phyloP scores from a whole-genome alignment of 139 green algal genomes.

The Nannochloris sp. region DNA sequence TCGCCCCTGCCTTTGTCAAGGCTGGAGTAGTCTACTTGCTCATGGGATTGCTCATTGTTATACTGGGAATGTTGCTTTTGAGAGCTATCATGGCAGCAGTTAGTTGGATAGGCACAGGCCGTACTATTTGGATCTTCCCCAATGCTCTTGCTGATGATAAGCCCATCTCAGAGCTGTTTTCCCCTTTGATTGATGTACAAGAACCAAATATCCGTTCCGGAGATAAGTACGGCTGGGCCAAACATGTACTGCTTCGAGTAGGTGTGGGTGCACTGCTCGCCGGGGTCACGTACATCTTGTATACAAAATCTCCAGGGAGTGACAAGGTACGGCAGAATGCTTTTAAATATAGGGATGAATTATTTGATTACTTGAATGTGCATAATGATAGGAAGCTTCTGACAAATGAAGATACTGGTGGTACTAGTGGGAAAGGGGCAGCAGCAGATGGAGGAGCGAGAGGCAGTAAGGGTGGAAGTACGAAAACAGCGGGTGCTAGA shows the following conservation, averaged over 20 bases:
- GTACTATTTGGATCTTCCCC: constrained; percentile 74
- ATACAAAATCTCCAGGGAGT: constrained; percentile 27
- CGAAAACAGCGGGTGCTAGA: too few relatives aligned
- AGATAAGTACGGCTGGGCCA: background rate
- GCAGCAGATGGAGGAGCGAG: too few relatives aligned
- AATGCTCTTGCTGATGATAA: constrained; percentile 71
- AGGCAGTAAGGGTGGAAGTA: too few relatives aligned
- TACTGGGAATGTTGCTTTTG: constrained; percentile 41
- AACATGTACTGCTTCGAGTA: constrained; percentile 4
- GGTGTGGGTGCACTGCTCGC: background rate
- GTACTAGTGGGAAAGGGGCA: background rate
- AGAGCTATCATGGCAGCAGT: constrained; percentile 32
- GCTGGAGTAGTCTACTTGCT: constrained; percentile 60
- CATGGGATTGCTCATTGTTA: constrained; percentile 35
- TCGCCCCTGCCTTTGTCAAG: constrained; percentile 43
- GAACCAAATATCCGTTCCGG: background rate
- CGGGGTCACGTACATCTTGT: constrained; percentile 30
- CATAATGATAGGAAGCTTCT: constrained; percentile 9
- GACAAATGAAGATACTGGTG: background rate
- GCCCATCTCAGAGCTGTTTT: constrained; percentile 40
- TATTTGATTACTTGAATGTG: constrained; percentile 25
- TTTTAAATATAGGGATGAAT: constrained; percentile 16
- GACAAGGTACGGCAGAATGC: constrained; percentile 14
- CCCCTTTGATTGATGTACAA: constrained; percentile 31
- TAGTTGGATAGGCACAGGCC: constrained; percentile 58